These are phyloP conservation scores for Oldenlandia corymbosa DNA, from an alignment of 257 asterid genomes.

Conservation along the genomic window DNA sequence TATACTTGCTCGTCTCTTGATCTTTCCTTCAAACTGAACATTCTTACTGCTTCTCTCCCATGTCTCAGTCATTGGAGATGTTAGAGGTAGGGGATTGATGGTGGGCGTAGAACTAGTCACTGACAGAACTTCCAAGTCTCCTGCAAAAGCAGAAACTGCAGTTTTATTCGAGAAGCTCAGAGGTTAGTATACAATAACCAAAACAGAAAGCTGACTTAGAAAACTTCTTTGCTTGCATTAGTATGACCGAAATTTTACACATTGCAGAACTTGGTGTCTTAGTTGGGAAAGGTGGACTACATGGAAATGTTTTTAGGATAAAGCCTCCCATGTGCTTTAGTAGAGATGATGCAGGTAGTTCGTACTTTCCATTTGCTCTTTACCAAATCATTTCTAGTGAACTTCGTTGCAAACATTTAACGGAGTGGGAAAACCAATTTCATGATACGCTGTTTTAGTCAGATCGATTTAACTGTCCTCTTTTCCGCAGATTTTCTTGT, in stretches of 20 bases:
- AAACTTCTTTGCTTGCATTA: background rate
- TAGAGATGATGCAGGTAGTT: slow-evolving; percentile 89
- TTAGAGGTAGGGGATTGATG: slow-evolving; percentile 93
- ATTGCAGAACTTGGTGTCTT: slow-evolving; percentile 72
- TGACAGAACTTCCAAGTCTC: slow-evolving; percentile 62
- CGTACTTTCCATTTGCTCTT: background rate
- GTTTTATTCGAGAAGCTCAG: slow-evolving; percentile 75
- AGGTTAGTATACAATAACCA: slow-evolving; percentile 50
- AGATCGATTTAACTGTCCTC: background rate
- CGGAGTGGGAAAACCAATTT: background rate
- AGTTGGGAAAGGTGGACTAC: slow-evolving; percentile 94
- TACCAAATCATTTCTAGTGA: background rate
- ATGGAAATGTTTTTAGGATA: slow-evolving; percentile 93
- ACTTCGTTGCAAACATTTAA: background rate
- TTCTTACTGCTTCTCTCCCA: background rate
- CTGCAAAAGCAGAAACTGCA: slow-evolving; percentile 93
- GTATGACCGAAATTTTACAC: background rate
- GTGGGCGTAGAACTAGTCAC: slow-evolving; percentile 88
- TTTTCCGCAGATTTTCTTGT: slow-evolving; percentile 73
- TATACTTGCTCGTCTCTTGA: too few relatives aligned
- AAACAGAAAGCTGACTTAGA: background rate
- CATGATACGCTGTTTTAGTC: background rate
- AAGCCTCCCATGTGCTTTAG: slow-evolving; percentile 96
- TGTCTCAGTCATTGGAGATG: slow-evolving; percentile 79
- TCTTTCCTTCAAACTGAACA: background rate